A percentile compares a stretch with the other conserved stretches of the same genome.
These are phyloP conservation scores for Earliella scabrosa DNA, from an alignment of 1,284 basidiomycete genomes.

Conservation along the genomic window DNA sequence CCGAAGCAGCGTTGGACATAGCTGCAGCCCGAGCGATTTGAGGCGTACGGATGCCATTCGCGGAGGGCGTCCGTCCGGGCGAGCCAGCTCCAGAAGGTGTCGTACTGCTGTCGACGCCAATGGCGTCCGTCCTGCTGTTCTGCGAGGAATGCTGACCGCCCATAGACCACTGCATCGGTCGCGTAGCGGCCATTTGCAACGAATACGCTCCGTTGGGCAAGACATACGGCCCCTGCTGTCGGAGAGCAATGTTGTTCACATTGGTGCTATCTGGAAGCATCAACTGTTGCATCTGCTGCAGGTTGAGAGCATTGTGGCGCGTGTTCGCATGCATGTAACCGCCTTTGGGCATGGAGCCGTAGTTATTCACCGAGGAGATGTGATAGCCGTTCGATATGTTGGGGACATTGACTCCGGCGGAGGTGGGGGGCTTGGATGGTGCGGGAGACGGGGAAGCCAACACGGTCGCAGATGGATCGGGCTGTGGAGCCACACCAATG, in stretches of 20 bases:
- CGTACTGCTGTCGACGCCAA: slow-evolving; percentile 32
- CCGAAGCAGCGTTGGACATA: slow-evolving; percentile 41
- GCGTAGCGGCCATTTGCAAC: slow-evolving; percentile 45
- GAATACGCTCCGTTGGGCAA: slow-evolving; percentile 42
- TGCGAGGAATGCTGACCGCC: slow-evolving; percentile 23
- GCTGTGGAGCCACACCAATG: slow-evolving; percentile 15
- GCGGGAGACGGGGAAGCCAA: slow-evolving; percentile 37
- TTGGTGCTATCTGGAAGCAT: slow-evolving; percentile 42
- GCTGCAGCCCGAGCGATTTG: slow-evolving; percentile 40
- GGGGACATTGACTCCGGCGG: slow-evolving; percentile 38
- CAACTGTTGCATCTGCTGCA: slow-evolving; percentile 57
- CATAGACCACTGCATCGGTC: slow-evolving; percentile 48
- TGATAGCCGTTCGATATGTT: slow-evolving; percentile 50
- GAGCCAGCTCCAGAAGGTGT: slow-evolving; percentile 37
- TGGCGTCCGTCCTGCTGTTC: slow-evolving; percentile 35
- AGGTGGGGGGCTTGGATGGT: slow-evolving; percentile 45
- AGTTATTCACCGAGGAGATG: slow-evolving; percentile 46
- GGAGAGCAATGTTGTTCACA: slow-evolving; percentile 32
- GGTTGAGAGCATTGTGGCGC: slow-evolving; percentile 42
- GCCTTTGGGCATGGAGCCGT: slow-evolving; percentile 38
- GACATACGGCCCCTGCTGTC: slow-evolving; percentile 37
- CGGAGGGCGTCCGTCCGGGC: slow-evolving; percentile 54
- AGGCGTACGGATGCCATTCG: slow-evolving; percentile 47
- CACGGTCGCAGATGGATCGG: slow-evolving; percentile 13
- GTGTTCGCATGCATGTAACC: slow-evolving; percentile 35